Evolutionary conservation across 140 eudicot genomes (phyloP), one percentile per base, ranked within the genome.

Genomic region (Erigeron philadelphicus): DNA sequence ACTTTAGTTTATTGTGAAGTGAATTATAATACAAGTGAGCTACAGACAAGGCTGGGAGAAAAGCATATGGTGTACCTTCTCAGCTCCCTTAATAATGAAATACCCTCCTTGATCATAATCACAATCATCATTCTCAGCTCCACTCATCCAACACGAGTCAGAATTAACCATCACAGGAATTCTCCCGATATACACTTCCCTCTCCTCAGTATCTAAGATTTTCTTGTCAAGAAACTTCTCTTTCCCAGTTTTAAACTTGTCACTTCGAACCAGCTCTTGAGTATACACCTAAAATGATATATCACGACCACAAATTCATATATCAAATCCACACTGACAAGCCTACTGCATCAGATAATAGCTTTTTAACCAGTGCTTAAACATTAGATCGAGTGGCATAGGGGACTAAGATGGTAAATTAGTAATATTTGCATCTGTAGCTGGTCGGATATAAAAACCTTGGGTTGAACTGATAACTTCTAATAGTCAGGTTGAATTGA

Each of bases 21-120:
- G 31, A 56, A 45, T 46, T 13, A 72, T n/a, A 55, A 19, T 49
- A 57, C 17, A 64, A 7, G 48, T 66, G 35, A 60, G 61, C 62
- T 7, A 55, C 35, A 18, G 21, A 61, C 52, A 16, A 63, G 46
- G 58, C 19, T 54, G 17, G 19, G 21, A 11, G 43, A 8, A 53
- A 5, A 40, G 2, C 31, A 76, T 19, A 47, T 43, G 50, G n/a
- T 54, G 67, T 72, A 92, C 98, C 96, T 93, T 93, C 82, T 93
- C 98, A 55, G 98, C 98, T 53, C 98, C 98, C 82, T 93, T 93
- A 74, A 93, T 72, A 10, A 93, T 75, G 64, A 93, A 93, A 72
- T 93, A 93, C 63, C 98, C 98, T 23, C 98, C 98, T 64, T 89
- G 87, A 53, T 93, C 98, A 76, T 84, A 93, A 54, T 93, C 94